Conservation (phyloP, 176 grass and related monocot genomes). For the Oryza coarctata region DNA sequence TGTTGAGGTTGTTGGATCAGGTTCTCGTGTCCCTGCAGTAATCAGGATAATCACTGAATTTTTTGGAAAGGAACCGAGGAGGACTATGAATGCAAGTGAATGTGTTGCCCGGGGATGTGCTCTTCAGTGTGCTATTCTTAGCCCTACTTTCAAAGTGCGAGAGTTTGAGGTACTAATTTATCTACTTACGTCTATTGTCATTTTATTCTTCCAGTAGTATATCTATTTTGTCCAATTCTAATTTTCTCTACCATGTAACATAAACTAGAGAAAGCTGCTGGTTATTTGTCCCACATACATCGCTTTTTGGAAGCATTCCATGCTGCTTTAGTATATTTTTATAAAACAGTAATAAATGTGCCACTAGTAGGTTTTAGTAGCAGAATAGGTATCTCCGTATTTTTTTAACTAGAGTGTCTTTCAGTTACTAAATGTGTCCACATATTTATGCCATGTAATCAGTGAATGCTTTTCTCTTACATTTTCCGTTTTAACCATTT, state of each 20-base stretch:
- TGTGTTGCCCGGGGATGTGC: constrained; percentile 82
- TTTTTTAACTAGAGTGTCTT: background rate
- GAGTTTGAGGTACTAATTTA: constrained; percentile 71
- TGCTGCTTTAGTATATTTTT: background rate
- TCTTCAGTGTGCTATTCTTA: constrained; percentile 90
- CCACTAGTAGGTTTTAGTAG: background rate
- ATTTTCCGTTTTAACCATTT: background rate
- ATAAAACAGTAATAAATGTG: background rate
- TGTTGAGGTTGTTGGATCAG: constrained; percentile 73
- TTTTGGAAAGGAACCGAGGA: constrained; percentile 73
- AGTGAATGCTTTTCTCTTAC: background rate
- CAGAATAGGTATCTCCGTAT: background rate
- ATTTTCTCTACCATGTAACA: background rate
- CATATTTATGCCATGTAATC: background rate
- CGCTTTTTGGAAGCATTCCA: background rate
- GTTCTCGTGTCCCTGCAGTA: constrained; percentile 70
- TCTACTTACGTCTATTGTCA: background rate
- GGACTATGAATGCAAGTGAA: constrained; percentile 96
- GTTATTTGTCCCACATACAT: background rate
- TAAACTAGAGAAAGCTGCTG: background rate
- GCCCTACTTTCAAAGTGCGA: constrained; percentile 93
- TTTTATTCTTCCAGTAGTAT: background rate
- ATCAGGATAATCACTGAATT: constrained; percentile 72
- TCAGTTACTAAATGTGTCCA: background rate
- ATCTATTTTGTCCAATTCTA: background rate